Conservation (phyloP, 2,329 filamentous ascomycete species). For the Ustulina deusta region DNA sequence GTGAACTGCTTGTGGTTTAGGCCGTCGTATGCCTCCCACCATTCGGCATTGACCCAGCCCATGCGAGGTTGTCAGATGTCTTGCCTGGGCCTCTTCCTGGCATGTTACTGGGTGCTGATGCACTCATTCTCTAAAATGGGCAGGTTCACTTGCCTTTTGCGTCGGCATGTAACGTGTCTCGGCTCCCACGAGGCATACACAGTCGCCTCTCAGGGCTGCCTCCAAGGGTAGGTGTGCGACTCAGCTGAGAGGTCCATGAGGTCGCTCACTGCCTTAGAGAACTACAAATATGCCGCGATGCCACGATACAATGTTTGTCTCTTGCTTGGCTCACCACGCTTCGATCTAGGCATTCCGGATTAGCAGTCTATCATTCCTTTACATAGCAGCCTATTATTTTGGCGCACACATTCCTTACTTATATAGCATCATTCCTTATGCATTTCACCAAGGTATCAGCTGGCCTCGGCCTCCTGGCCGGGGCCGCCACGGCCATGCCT, state of each 20-base stretch:
- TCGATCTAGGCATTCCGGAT: constrained; percentile 24
- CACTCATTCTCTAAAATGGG: constrained; percentile 20
- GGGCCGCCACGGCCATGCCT: constrained; percentile 31
- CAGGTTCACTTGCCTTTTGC: constrained; percentile 34
- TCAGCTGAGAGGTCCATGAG: background rate
- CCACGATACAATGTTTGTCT: constrained; percentile 13
- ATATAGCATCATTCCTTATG: constrained; percentile 31
- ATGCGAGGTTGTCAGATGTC: constrained; percentile 17
- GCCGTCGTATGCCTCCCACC: background rate
- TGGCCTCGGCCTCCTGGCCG: constrained; percentile 36
- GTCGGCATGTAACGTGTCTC: constrained; percentile 36
- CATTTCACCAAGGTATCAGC: constrained; percentile 35
- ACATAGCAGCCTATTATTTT: constrained; percentile 14
- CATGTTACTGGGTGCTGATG: constrained; percentile 19
- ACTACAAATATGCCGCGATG: constrained; percentile 37
- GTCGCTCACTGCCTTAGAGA: background rate
- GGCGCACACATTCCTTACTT: constrained; percentile 32
- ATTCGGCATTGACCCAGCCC: constrained; percentile 3
- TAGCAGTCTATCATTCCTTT: constrained; percentile 24
- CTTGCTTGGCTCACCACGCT: constrained; percentile 27
- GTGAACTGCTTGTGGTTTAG: background rate
- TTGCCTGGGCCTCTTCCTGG: constrained; percentile 19
- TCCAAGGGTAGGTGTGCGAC: constrained; percentile 9
- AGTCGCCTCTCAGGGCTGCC: background rate
- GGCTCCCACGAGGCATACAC: constrained; percentile 35